phyloP scores from a whole-genome alignment of 2,329 filamentous ascomycete genomes.

The Colletotrichum tofieldiae region DNA sequence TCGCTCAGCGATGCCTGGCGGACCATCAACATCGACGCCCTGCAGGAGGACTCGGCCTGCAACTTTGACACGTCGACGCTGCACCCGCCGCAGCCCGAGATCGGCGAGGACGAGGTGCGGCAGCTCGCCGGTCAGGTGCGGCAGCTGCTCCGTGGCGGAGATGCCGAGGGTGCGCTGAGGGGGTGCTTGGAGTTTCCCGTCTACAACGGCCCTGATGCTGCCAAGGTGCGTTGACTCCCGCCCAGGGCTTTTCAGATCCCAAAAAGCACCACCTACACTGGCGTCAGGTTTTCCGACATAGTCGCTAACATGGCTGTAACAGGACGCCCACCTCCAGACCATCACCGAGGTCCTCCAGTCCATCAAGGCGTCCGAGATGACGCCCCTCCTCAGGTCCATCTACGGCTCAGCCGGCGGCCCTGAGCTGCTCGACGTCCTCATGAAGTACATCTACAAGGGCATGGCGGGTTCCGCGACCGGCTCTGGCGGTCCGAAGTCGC shows the following conservation, averaged over 20 bases:
- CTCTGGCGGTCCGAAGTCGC: slow-evolving; percentile 61
- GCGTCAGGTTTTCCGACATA: too few relatives aligned
- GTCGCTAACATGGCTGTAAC: slow-evolving; percentile 46
- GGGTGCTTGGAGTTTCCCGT: slow-evolving; percentile 89
- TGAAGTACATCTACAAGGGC: slow-evolving; percentile 99
- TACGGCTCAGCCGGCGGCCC: slow-evolving; percentile 84
- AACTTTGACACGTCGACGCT: slow-evolving; percentile 94
- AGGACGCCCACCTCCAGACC: slow-evolving; percentile 90
- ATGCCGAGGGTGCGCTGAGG: slow-evolving; percentile 88
- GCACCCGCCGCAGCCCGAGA: slow-evolving; percentile 81
- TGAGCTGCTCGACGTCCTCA: slow-evolving; percentile 91
- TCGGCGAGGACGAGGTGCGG: slow-evolving; percentile 84
- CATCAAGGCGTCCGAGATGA: slow-evolving; percentile 97
- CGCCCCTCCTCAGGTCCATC: slow-evolving; percentile 85
- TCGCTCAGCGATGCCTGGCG: slow-evolving; percentile 79
- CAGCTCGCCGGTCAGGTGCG: slow-evolving; percentile 85
- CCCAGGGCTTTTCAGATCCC: not conserved
- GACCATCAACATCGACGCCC: slow-evolving; percentile 94
- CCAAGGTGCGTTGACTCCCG: slow-evolving; percentile 64
- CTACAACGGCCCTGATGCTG: slow-evolving; percentile 73
- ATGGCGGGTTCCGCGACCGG: slow-evolving; percentile 73
- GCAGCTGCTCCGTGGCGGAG: slow-evolving; percentile 88
- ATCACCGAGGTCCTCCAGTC: slow-evolving; percentile 95
- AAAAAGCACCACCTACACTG: too few relatives aligned
- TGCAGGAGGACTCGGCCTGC: slow-evolving; percentile 89